Conservation (phyloP, 306 rosid genomes). For the Spatholobus suberectus region DNA sequence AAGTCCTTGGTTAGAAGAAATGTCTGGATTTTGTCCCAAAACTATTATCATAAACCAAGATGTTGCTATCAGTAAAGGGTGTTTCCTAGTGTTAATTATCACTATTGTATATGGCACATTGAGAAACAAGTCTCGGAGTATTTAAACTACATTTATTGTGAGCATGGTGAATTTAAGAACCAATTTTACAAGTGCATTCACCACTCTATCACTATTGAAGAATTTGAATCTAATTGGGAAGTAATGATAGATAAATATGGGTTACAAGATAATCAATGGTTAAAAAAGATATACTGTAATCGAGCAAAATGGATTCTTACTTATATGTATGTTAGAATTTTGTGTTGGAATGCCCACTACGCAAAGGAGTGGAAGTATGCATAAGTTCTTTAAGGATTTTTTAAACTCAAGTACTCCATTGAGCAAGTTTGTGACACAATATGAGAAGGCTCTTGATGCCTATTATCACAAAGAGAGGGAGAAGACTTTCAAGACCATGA, state of each 20-base stretch:
- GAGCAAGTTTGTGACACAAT: background rate
- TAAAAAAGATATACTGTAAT: background rate
- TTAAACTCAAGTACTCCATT: background rate
- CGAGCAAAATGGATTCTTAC: background rate
- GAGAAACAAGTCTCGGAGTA: too few relatives aligned
- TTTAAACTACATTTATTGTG: too few relatives aligned
- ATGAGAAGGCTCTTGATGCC: background rate
- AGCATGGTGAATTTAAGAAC: too few relatives aligned
- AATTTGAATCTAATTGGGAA: background rate
- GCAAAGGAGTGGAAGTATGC: background rate
- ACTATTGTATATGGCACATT: too few relatives aligned
- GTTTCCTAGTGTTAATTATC: too few relatives aligned
- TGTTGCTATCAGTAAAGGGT: too few relatives aligned
- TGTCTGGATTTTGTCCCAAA: too few relatives aligned
- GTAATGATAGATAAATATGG: background rate
- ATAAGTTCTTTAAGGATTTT: background rate
- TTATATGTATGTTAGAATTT: background rate
- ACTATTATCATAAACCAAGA: too few relatives aligned
- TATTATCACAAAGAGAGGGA: background rate
- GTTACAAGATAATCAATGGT: background rate
- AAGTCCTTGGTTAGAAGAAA: background rate
- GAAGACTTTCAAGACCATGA: background rate
- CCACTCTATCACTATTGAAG: too few relatives aligned
- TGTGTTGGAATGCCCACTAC: background rate
- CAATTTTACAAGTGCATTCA: too few relatives aligned